Base-by-base conservation (phyloP, 2,329 filamentous ascomycete species). In the Dothistroma septosporum region DNA sequence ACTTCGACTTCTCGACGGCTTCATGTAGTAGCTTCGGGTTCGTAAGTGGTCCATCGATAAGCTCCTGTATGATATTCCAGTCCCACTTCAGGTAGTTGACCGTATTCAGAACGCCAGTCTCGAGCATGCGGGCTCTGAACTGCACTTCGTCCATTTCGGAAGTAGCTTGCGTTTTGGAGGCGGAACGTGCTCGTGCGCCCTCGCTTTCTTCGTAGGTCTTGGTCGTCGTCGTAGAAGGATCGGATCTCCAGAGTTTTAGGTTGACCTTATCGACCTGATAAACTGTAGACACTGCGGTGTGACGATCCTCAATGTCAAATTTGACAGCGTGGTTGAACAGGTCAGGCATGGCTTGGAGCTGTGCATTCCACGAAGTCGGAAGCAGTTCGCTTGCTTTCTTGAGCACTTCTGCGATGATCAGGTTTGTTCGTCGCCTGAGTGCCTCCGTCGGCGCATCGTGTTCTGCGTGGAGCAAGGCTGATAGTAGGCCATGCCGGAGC, bases 261-360 rank as follows among this genome's bases (percentile, higher is more conserved):
- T 93, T 99, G 66, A 99, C 92, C 72, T 93, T 97, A 77, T 96
- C 96, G 57, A 99, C 96, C 73, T 97, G 94, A 71, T 97, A 99
- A 12, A 99, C 91, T 19, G 95, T 95, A 8, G 91, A 88, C 8
- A 91, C 92, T 7, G 93, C 91, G 59, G 89, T 82, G 67, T 92
- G 92, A 58, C 91, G 87, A 24, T 86, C 83, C 32, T 92, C 85
- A 21, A 86, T 81, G 22, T 85, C 80, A 68, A 92, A 91, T 35
- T 86, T 83, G 1, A 90, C 83, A 4, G 92, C 91, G 0, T 87
- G 86, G 7, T 87, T 82, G 69, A 99, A 89, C 1, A 97, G 81
- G 63, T 93, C 88, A 0, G 94, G 94, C 19, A 99, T 83, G 6
- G 96, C 84, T 71, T 99, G 94, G 24, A 99, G 79, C 53, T 91